phyloP scores from a whole-genome alignment of 2,329 filamentous ascomycete genomes.

The Dothiorella sarmentorum region DNA sequence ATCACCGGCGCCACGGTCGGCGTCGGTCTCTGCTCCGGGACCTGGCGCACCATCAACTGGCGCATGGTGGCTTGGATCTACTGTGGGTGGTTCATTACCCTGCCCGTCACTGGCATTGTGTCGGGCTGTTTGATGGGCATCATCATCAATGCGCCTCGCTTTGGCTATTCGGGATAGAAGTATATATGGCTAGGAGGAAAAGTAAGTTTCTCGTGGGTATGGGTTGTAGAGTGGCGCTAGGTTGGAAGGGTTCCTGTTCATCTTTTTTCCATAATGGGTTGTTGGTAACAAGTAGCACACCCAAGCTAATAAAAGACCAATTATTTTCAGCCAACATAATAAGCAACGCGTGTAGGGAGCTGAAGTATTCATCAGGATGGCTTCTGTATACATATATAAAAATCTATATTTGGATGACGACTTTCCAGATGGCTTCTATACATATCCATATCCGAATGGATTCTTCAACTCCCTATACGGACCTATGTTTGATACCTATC shows the following conservation, averaged over 20 bases:
- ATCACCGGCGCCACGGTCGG: constrained; percentile 55
- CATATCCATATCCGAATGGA: too few relatives aligned
- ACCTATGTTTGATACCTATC: too few relatives aligned
- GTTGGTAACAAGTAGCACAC: too few relatives aligned
- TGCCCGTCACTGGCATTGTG: constrained; percentile 56
- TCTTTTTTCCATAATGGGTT: too few relatives aligned
- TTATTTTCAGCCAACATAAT: too few relatives aligned
- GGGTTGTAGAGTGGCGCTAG: background rate
- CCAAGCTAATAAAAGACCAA: too few relatives aligned
- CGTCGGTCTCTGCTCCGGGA: constrained; percentile 60
- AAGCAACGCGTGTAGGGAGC: too few relatives aligned
- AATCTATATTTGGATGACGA: too few relatives aligned
- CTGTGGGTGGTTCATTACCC: constrained; percentile 58
- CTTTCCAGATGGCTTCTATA: too few relatives aligned
- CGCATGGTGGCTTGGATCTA: constrained; percentile 60
- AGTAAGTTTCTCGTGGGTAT: background rate
- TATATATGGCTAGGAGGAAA: background rate
- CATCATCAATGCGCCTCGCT: constrained; percentile 56
- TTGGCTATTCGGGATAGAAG: background rate
- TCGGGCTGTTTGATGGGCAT: constrained; percentile 61
- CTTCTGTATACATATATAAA: too few relatives aligned
- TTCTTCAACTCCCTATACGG: too few relatives aligned
- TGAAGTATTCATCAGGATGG: background rate
- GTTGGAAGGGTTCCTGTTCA: too few relatives aligned
- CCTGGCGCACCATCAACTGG: constrained; percentile 60